Evolutionary conservation across 2,329 filamentous ascomycete genomes (phyloP).

Genomic region (Pseudogymnoascus sp.): DNA sequence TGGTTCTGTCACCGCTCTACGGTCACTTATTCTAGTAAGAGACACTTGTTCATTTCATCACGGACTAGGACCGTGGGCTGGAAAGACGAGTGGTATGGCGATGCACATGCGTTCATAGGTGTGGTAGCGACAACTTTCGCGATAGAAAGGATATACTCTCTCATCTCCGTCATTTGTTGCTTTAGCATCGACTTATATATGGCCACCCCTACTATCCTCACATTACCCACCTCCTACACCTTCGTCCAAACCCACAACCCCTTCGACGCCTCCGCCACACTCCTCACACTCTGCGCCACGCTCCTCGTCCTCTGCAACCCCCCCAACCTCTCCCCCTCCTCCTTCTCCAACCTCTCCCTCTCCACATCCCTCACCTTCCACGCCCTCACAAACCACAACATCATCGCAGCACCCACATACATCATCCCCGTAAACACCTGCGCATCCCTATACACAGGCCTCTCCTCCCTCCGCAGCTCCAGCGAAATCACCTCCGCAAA

Average conservation of each 20-base stretch:
- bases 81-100: too few species aligned
- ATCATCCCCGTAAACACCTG: slow-evolving; percentile 32
- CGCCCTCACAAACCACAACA: slow-evolving; percentile 40
- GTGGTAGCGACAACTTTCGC: too few species aligned
- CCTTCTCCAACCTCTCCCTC: not conserved
- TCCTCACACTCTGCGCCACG: slow-evolving; percentile 32
- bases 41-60: too few species aligned
- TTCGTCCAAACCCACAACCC: slow-evolving; percentile 5
- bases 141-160: too few species aligned
- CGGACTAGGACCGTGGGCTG: too few species aligned
- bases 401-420: slow-evolving; percentile 44
- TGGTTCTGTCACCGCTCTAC: too few species aligned
- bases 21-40: too few species aligned
- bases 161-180: too few species aligned
- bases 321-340: not conserved
- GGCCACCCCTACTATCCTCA: not conserved
- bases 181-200: not conserved
- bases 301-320: not conserved
- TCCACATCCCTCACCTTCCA: slow-evolving; percentile 41
- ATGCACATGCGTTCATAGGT: too few species aligned
- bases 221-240: not conserved
- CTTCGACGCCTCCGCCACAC: slow-evolving; percentile 33
- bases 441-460: slow-evolving; percentile 9
- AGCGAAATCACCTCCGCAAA: slow-evolving; percentile 50
- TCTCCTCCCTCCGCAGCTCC: slow-evolving; percentile 20